Percentiles rank a stretch among this genome's conserved stretches.
Evolutionary conservation across 768 basidiomycete genomes (phyloP).

Genomic region (Fibroporia radiculosa): DNA sequence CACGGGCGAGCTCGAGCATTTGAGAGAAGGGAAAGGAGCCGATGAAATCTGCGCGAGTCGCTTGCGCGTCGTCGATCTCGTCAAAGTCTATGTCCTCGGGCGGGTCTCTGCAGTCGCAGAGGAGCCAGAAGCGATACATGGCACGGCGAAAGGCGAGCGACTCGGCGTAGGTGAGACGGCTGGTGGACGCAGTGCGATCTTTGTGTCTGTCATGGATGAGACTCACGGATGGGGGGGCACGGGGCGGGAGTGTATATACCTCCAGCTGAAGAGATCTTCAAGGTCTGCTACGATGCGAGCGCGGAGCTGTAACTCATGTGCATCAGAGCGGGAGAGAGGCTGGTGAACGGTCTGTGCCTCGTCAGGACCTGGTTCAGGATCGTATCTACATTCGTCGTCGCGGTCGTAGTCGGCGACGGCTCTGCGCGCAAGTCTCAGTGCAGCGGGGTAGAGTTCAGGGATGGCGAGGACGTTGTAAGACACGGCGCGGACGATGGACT

Average conservation of each 20-base stretch:
- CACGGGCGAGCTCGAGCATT: conserved; percentile 16
- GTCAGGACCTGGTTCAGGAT: neutral
- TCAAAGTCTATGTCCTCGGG: neutral
- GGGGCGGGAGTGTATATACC: conserved; percentile 21
- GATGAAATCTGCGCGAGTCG: conserved; percentile 3
- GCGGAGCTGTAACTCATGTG: conserved; percentile 14
- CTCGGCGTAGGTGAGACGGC: conserved; percentile 24
- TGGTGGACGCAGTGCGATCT: conserved; percentile 25
- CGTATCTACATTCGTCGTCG: conserved; percentile 4
- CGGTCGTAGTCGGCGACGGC: conserved; percentile 1
- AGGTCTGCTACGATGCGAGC: conserved; percentile 21
- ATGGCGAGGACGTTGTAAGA: conserved; percentile 18
- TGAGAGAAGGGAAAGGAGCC: conserved; percentile 10
- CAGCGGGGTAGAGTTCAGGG: conserved; percentile 11
- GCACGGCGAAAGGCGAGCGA: conserved; percentile 24
- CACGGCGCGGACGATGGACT: conserved; percentile 15
- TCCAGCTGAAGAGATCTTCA: conserved; percentile 33
- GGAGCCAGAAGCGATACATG: conserved; percentile 24
- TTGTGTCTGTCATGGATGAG: conserved; percentile 23
- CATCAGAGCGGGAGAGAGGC: conserved; percentile 8
- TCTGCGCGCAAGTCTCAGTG: conserved; percentile 9
- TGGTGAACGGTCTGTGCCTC: conserved; percentile 13
- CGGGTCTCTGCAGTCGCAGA: neutral
- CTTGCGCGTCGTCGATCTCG: neutral
- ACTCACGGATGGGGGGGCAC: neutral